Base-by-base conservation (phyloP, 2,329 filamentous ascomycete genomes). In the Penicillium sp. region DNA sequence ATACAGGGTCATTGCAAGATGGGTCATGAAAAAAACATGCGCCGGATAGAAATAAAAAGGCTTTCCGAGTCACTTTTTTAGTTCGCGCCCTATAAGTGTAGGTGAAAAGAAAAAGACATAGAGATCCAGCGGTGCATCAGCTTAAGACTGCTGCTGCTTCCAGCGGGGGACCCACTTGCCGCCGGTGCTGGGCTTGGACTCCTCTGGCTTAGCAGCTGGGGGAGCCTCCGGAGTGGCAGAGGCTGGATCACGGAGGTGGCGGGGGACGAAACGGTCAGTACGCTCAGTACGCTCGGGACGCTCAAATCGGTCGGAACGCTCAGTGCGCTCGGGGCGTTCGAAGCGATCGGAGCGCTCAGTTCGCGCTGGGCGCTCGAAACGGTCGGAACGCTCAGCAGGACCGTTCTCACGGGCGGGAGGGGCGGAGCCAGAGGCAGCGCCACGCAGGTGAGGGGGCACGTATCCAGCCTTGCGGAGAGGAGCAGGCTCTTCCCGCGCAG, bases 371-470 rank as follows among this genome's bases (percentile, higher is more conserved):
- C 48, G 48, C 30, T 51, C 48, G 48, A 51, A 51, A 30, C 48
- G 48, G 30, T 51, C 48, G 11, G n/a, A 33, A 22, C 48, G 48
- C 48, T 52, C 48, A 28, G 33, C 13, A 48, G 72, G 67, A 28
- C 70, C 71, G 59, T 73, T 71, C 40, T 66, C 70, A 48, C 63
- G 64, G 55, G 70, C 62, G 54, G 73, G 67, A 43, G 72, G 66
- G 43, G 69, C 68, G 48, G 73, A 68, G 49, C 70, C 62, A 58
- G 73, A 66, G 57, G 67, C 70, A 53, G 70, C 73, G 59, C 71
- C 63, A 61, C 78, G 78, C 60, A 76, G 66, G 63, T 78, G 76
- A 67, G 78, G 78, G 30, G 77, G 77, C 35, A 79, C 75, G 55
- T 78, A 78, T 48, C 76, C 75, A 62, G 74, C 68, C 61, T 74